Percentiles rank a stretch among this genome's conserved stretches.
Evolutionary conservation across 768 basidiomycete genomes (phyloP).

Genomic region (Hebeloma cylindrosporum): DNA sequence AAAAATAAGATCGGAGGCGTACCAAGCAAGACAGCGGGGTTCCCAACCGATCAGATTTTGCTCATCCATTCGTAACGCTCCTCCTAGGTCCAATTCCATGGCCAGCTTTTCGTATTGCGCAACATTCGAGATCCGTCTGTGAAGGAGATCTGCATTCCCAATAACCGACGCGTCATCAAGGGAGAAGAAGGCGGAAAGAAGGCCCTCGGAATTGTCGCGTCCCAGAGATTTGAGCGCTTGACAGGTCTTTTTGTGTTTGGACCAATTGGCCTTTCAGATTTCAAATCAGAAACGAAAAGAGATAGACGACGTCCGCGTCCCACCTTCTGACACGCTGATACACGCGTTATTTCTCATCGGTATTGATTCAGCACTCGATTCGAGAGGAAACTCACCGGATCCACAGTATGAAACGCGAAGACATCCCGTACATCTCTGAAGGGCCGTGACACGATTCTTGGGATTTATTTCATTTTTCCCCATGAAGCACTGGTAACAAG

Average conservation of each 20-base stretch:
- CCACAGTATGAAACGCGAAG: slow-evolving; percentile 33
- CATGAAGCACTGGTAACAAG: slow-evolving; percentile 34
- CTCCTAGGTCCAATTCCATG: slow-evolving; percentile 14
- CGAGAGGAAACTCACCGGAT: slow-evolving; percentile 18
- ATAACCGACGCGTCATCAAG: slow-evolving; percentile 14
- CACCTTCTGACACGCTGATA: slow-evolving; percentile 34
- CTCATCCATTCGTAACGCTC: slow-evolving; percentile 21
- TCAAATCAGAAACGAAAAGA: neutral
- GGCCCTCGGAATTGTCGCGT: slow-evolving; percentile 9
- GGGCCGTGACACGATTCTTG: slow-evolving; percentile 9
- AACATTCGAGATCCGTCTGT: slow-evolving; percentile 12
- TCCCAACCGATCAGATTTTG: slow-evolving; percentile 28
- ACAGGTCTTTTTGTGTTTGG: slow-evolving; percentile 32
- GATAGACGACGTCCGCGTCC: neutral
- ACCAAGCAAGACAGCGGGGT: slow-evolving; percentile 34
- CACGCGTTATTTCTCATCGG: neutral
- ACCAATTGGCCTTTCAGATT: slow-evolving; percentile 28
- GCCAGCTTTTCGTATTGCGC: slow-evolving; percentile 10
- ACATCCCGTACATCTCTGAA: slow-evolving; percentile 33
- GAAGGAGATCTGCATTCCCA: slow-evolving; percentile 15
- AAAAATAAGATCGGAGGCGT: neutral
- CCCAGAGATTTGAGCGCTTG: slow-evolving; percentile 30
- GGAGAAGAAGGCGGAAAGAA: slow-evolving; percentile 13
- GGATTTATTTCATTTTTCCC: slow-evolving; percentile 20
- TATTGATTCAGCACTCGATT: neutral